Evolutionary conservation across 192 early-diverging fungal genomes (phyloP), one percentile per base, ranked within the genome.

Genomic region (Funneliformis mosseae): DNA sequence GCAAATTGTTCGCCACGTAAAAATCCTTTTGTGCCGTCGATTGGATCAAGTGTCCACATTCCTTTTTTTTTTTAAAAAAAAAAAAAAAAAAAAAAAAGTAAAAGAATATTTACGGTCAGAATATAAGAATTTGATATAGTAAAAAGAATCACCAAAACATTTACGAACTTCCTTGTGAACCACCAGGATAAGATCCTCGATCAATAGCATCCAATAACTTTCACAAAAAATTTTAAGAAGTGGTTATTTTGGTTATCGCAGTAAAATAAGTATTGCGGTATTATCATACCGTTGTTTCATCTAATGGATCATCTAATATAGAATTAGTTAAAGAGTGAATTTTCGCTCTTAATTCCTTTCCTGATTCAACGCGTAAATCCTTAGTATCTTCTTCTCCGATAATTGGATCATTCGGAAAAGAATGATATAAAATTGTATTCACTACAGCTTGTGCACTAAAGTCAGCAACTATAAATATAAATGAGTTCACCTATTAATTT

Each of bases 1-100:
- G 97, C 97, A 86, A 91, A 99, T 88, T 99, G 98, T 83, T 96
- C 97, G 74, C 97, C 97, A 68, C 98, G 90, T 83, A 99, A 85
- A 81, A 99, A 99, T 27, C 98, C 98, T 84, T 97, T 98, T 39
- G 98, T 99, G n/a, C 98, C 98, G 85, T 99, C 97, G 84, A 94
- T 91, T 12, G 94, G 94, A 82, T 95, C 94, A 50, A 95, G 88
- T n/a, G 93, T 92, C 94, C 94, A 95, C 88, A 86, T 86, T 82
- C 96, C 91, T 33, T 94, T 96, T 59, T 64, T 25, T 23, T 64
- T 64, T 42, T 33, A 33, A 2, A 33, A 33, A 33, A 33, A 33
- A 78, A 67, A 75, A 59, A 21, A n/a, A 76, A 42, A 33, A 2
- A 33, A 33, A 33, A 33, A 33, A 78, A 67, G n/a, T n/a, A n/a